Percentiles rank a stretch among this genome's conserved stretches.
Conservation (phyloP, 768 basidiomycete species). For the Pleurotus giganteus region DNA sequence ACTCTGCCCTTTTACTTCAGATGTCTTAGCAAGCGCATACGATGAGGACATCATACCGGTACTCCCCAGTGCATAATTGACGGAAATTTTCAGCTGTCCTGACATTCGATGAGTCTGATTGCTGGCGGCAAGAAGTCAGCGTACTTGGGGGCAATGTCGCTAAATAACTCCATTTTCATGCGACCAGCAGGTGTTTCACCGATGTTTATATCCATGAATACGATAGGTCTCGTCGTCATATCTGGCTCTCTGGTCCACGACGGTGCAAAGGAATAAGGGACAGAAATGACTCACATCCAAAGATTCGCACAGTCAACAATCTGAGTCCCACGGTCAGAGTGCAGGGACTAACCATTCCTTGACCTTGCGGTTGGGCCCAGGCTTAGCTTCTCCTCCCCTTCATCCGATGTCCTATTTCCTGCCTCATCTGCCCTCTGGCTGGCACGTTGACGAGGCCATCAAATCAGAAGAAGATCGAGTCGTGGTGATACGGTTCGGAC, state of each 20-base stretch:
- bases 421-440: slow-evolving; percentile 85
- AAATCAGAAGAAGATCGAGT: slow-evolving; percentile 96
- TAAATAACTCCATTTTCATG: slow-evolving; percentile 97
- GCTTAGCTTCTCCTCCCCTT: neutral
- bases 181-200: slow-evolving; percentile 95
- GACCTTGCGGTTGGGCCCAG: too few relatives aligned
- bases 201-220: slow-evolving; percentile 97
- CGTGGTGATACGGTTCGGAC: slow-evolving; percentile 92
- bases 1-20: slow-evolving; percentile 43
- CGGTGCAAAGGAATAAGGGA: too few relatives aligned
- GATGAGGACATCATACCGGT: slow-evolving; percentile 49
- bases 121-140: slow-evolving; percentile 20
- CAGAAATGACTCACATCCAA: neutral
- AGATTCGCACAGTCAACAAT: neutral
- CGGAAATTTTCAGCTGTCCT: slow-evolving; percentile 99
- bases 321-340: neutral
- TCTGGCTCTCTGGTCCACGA: neutral
- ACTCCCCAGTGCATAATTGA: slow-evolving; percentile 97
- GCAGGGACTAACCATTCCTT: too few relatives aligned
- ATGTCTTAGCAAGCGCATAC: neutral
- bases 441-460: slow-evolving; percentile 99
- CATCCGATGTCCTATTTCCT: slow-evolving; percentile 86
- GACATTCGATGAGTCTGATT: slow-evolving; percentile 2
- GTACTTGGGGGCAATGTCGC: slow-evolving; percentile 93
- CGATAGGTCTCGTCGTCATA: slow-evolving; percentile 67